Conservation (phyloP, 169 alveolate species). For the Cryptosporidium sp. region DNA sequence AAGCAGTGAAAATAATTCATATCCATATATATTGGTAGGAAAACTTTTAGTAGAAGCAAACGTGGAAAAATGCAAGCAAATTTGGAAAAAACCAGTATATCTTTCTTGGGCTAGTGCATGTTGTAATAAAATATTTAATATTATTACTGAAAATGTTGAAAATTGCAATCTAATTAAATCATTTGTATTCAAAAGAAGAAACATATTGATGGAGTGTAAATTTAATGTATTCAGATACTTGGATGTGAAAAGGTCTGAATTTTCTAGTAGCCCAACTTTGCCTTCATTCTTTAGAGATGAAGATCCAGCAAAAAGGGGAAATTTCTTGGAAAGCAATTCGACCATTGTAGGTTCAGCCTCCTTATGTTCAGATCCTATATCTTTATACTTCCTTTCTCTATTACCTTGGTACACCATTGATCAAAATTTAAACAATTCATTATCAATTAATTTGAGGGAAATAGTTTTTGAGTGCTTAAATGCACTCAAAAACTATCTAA, state of each 20-base stretch:
- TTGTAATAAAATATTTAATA: conserved; percentile 7
- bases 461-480: conserved; percentile 19
- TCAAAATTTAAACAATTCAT: not conserved
- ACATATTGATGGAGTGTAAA: conserved; percentile 15
- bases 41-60: conserved; percentile 56
- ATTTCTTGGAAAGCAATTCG: too few species aligned
- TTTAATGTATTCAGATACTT: conserved; percentile 66
- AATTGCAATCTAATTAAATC: not conserved
- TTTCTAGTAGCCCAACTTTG: conserved; percentile 22
- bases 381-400: conserved; percentile 17
- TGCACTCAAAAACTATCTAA: conserved; percentile 39
- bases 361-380: conserved; percentile 54
- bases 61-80: conserved; percentile 27
- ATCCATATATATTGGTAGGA: conserved; percentile 56
- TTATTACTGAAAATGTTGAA: conserved; percentile 10
- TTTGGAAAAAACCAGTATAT: conserved; percentile 34
- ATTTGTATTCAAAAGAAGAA: conserved; percentile 13
- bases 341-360: not conserved
- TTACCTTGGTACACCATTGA: conserved; percentile 40
- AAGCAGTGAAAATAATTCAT: not conserved
- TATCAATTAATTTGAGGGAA: conserved; percentile 21
- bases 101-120: conserved; percentile 36
- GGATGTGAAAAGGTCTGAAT: conserved; percentile 56
- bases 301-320: not conserved
- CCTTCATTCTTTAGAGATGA: conserved; percentile 62